A percentile compares a stretch with the other conserved stretches of the same genome.
These are phyloP conservation scores for Flueggea neowawraea DNA, from an alignment of 441 rosid genomes.

Conservation along the genomic window DNA sequence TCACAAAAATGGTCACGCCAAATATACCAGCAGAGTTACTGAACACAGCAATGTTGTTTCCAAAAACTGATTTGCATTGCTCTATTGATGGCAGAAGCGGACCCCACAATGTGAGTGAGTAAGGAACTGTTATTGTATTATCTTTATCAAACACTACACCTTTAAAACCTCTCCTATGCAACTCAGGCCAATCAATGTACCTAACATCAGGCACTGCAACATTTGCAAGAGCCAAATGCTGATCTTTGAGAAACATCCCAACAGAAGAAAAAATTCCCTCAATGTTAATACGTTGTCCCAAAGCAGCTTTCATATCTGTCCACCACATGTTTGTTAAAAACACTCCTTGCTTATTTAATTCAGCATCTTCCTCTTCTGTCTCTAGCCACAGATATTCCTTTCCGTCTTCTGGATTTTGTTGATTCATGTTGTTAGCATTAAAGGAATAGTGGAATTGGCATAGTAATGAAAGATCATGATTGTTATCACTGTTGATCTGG, in stretches of 20 bases:
- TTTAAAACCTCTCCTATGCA: slow-evolving; percentile 67
- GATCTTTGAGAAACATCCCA: slow-evolving; percentile 53
- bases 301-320: slow-evolving; percentile 82
- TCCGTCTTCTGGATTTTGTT: slow-evolving; percentile 32
- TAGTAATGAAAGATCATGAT: slow-evolving; percentile 16
- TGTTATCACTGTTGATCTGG: slow-evolving; percentile 3
- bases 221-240: slow-evolving; percentile 75
- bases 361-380: slow-evolving; percentile 7
- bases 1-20: slow-evolving; percentile 5
- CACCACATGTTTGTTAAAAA: slow-evolving; percentile 91
- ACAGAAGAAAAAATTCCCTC: slow-evolving; percentile 78
- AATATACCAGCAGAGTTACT: slow-evolving; percentile 90
- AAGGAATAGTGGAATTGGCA: slow-evolving; percentile 37
- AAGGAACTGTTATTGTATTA: slow-evolving; percentile 90
- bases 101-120: slow-evolving; percentile 68
- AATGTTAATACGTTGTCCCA: slow-evolving; percentile 84
- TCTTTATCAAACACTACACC: slow-evolving; percentile 98
- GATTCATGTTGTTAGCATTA: slow-evolving; percentile 19
- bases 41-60: slow-evolving; percentile 78
- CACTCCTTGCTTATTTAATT: slow-evolving; percentile 6
- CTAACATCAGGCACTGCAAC: slow-evolving; percentile 66
- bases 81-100: slow-evolving; percentile 63
- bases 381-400: slow-evolving; percentile 21
- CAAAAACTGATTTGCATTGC: slow-evolving; percentile 77
- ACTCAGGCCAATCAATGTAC: slow-evolving; percentile 81